Percentiles rank a stretch among this genome's conserved stretches.
Evolutionary conservation across 768 basidiomycete genomes (phyloP).

Genomic region (Tylopilus sp.): DNA sequence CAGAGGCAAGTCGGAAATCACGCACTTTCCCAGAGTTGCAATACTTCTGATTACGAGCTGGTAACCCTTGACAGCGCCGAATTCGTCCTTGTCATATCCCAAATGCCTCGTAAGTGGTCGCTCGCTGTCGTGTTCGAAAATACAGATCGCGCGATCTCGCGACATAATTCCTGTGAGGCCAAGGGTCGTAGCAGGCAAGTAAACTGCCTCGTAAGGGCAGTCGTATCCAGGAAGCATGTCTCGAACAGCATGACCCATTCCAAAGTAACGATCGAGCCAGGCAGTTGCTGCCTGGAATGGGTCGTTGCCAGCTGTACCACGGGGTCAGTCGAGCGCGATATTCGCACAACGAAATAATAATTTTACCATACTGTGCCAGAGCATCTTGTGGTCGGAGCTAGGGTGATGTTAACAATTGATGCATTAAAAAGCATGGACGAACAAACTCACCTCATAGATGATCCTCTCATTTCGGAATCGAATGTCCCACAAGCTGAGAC

Average conservation of each 20-base stretch:
- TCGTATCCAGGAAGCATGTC: constrained; percentile 66
- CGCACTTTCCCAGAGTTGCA: constrained; percentile 62
- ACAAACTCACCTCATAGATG: constrained; percentile 49
- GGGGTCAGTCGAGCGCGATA: neutral
- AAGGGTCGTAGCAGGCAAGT: constrained; percentile 56
- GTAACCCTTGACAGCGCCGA: constrained; percentile 60
- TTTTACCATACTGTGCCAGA: constrained; percentile 54
- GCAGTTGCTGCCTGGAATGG: constrained; percentile 59
- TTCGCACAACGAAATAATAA: neutral
- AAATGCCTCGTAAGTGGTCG: constrained; percentile 57
- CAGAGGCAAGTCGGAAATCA: constrained; percentile 6
- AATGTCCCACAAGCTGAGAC: constrained; percentile 57
- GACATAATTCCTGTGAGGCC: constrained; percentile 41
- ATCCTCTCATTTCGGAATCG: constrained; percentile 55
- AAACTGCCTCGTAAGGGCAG: constrained; percentile 59
- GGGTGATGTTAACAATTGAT: neutral
- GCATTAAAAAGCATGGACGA: neutral
- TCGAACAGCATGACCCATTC: constrained; percentile 56
- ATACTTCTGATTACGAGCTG: constrained; percentile 54
- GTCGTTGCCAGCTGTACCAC: constrained; percentile 49
- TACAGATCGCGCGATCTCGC: constrained; percentile 54
- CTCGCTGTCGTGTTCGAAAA: constrained; percentile 61
- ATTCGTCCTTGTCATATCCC: constrained; percentile 51
- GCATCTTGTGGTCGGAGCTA: constrained; percentile 63
- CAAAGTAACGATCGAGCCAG: constrained; percentile 62